Evolutionary conservation across 2,329 filamentous ascomycete genomes (phyloP).

Genomic region (Hansfordia pulvinata): DNA sequence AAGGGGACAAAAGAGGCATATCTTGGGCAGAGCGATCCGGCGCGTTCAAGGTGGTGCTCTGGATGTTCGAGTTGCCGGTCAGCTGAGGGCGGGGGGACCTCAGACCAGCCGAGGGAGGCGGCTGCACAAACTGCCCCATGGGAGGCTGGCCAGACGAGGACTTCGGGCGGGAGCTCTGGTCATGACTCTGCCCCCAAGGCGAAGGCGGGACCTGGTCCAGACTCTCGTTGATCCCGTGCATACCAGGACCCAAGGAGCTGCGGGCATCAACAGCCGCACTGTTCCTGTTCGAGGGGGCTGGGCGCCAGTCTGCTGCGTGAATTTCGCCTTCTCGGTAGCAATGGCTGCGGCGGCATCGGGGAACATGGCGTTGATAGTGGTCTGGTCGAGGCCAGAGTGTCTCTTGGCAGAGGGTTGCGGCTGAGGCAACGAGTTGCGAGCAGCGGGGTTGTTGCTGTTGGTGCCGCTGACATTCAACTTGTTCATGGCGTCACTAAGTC

Average conservation of each 20-base stretch:
- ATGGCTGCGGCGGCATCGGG: constrained; percentile 97
- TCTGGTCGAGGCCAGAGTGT: constrained; percentile 85
- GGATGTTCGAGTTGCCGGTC: constrained; percentile 55
- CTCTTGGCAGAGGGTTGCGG: constrained; percentile 71
- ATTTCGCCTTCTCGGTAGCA: constrained; percentile 94
- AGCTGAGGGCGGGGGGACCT: constrained; percentile 68
- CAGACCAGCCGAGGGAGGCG: constrained; percentile 59
- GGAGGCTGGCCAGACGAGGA: constrained; percentile 63
- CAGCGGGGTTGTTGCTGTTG: too few relatives aligned
- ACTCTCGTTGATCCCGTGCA: constrained; percentile 54
- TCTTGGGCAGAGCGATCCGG: constrained; percentile 56
- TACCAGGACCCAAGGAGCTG: constrained; percentile 59
- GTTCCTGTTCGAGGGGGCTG: constrained; percentile 83
- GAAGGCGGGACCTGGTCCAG: constrained; percentile 57
- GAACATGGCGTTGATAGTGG: constrained; percentile 97
- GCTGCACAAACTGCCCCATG: constrained; percentile 93
- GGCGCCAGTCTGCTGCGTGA: constrained; percentile 87
- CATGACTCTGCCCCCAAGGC: constrained; percentile 56
- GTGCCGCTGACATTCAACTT: constrained; percentile 82
- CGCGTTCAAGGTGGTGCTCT: constrained; percentile 69
- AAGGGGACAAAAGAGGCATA: constrained; percentile 77
- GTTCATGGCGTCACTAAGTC: constrained; percentile 90
- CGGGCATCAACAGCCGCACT: constrained; percentile 70
- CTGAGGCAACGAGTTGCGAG: constrained; percentile 76
- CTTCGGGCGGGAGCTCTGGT: constrained; percentile 53